Percentiles rank a stretch among this genome's conserved stretches.
These are phyloP conservation scores for Mycena chlorophos DNA, from an alignment of 768 basidiomycete genomes.

Conservation along the genomic window DNA sequence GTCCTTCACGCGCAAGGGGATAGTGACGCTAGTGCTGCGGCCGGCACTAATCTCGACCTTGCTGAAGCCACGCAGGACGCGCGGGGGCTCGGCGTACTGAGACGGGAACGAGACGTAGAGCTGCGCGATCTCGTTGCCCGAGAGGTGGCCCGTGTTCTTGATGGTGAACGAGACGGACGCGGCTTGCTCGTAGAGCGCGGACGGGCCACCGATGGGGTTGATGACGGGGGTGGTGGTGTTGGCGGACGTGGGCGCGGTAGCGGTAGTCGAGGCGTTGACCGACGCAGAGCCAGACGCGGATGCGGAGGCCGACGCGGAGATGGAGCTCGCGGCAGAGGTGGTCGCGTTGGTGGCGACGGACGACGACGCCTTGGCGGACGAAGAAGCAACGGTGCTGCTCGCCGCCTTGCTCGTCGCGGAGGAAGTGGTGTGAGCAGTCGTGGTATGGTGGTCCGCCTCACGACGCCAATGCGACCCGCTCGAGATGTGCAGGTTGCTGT, in stretches of 20 bases:
- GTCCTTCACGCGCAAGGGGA: conserved; percentile 14
- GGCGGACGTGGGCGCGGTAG: neutral
- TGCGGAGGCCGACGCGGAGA: conserved; percentile 3
- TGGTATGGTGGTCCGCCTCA: neutral
- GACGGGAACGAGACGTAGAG: conserved; percentile 31
- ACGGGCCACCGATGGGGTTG: conserved; percentile 12
- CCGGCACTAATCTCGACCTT: conserved; percentile 24
- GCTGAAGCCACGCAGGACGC: conserved; percentile 36
- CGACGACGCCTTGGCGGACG: neutral
- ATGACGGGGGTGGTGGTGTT: conserved; percentile 12
- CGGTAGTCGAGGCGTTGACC: conserved; percentile 17
- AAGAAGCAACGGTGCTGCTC: neutral
- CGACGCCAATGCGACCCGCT: neutral
- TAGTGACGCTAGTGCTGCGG: conserved; percentile 3
- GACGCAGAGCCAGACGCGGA: conserved; percentile 13
- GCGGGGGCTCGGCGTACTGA: conserved; percentile 32
- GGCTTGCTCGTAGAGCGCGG: conserved; percentile 30
- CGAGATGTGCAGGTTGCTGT: conserved; percentile 30
- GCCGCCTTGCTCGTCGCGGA: neutral
- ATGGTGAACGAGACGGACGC: conserved; percentile 36
- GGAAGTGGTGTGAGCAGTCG: neutral
- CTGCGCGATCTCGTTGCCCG: conserved; percentile 29
- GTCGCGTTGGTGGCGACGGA: neutral
- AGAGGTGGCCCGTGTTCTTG: conserved; percentile 36
- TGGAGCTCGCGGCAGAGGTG: neutral